Conservation (phyloP, 768 basidiomycete species). For the Trametopsis cervina region DNA sequence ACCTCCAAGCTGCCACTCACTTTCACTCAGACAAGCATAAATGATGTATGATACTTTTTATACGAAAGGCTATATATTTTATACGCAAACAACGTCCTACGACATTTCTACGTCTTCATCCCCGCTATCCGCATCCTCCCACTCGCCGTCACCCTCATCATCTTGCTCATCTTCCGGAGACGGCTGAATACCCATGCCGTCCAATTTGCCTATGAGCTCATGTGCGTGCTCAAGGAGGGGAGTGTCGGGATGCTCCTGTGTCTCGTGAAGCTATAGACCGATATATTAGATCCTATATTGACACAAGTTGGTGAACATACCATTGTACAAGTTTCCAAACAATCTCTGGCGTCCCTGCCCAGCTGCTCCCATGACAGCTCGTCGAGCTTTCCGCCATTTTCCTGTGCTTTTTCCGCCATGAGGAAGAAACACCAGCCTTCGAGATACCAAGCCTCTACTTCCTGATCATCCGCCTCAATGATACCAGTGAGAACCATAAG, state of each 20-base stretch:
- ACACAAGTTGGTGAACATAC: constrained; percentile 33
- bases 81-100: too few relatives aligned
- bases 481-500: constrained; percentile 72
- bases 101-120: constrained; percentile 43
- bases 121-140: constrained; percentile 58
- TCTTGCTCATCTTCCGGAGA: constrained; percentile 53
- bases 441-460: constrained; percentile 90
- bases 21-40: too few relatives aligned
- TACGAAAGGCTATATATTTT: too few relatives aligned
- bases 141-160: constrained; percentile 41
- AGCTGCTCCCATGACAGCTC: constrained; percentile 72
- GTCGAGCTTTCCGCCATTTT: constrained; percentile 37
- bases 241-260: constrained; percentile 67
- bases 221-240: constrained; percentile 69
- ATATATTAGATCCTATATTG: background rate
- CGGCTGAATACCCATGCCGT: constrained; percentile 56
- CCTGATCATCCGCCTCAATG: constrained; percentile 75
- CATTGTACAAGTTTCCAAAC: constrained; percentile 75
- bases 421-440: constrained; percentile 93
- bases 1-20: too few relatives aligned
- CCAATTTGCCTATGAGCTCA: constrained; percentile 66
- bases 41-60: too few relatives aligned
- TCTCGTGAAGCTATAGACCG: constrained; percentile 53
- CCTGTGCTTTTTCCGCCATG: constrained; percentile 65
- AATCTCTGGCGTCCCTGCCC: constrained; percentile 70